Conservation (phyloP, 108 stramenopile genomes). For the Chaetoceros muelleri region DNA sequence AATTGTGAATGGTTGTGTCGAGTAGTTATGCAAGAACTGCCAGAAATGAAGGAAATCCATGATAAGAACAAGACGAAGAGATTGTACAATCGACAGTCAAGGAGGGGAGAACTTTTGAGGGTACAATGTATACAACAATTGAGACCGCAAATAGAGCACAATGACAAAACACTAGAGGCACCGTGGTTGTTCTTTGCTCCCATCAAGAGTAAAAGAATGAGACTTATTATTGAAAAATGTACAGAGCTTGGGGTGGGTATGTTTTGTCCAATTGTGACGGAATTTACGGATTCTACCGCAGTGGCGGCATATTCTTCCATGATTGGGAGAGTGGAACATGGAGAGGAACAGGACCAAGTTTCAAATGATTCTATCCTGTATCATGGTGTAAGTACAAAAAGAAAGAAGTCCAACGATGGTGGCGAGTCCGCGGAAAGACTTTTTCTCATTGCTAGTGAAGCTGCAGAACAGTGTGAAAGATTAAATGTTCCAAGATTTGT, state of each 20-base stretch:
- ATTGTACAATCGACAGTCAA: slow-evolving; percentile 1
- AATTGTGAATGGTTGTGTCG: slow-evolving; percentile 74
- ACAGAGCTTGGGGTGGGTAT: slow-evolving; percentile 54
- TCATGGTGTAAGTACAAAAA: background rate
- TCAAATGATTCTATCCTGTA: background rate
- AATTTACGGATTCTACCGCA: slow-evolving; percentile 21
- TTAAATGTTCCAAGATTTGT: slow-evolving; percentile 33
- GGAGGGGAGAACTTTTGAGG: slow-evolving; percentile 10
- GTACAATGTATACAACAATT: slow-evolving; percentile 38
- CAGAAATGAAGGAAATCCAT: background rate
- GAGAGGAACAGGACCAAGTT: background rate
- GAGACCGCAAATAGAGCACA: slow-evolving; percentile 15
- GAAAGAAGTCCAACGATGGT: slow-evolving; percentile 4
- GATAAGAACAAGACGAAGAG: background rate
- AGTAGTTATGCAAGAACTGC: slow-evolving; percentile 16
- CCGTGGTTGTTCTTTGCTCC: slow-evolving; percentile 41
- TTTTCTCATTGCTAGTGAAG: slow-evolving; percentile 46
- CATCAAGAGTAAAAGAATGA: slow-evolving; percentile 52
- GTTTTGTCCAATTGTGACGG: slow-evolving; percentile 24
- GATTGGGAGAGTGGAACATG: background rate
- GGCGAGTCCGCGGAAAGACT: slow-evolving; percentile 28
- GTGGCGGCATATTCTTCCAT: background rate
- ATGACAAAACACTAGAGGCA: background rate
- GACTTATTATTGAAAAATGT: slow-evolving; percentile 65
- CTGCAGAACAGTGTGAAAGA: slow-evolving; percentile 80